phyloP scores from a whole-genome alignment of 192 early-diverging fungal genomes.

The Backusella sp. region DNA sequence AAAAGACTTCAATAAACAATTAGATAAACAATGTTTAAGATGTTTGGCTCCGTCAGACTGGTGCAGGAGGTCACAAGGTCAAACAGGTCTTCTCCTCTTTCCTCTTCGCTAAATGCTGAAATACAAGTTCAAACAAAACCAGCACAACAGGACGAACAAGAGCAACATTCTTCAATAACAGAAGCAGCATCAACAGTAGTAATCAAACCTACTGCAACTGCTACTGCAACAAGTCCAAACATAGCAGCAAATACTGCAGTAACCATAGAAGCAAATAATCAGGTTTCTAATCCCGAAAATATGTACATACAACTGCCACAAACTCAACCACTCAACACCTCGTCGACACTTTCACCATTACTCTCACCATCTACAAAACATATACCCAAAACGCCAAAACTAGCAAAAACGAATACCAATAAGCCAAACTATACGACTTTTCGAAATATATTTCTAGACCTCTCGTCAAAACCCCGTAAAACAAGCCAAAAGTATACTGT shows the following conservation, averaged over 20 bases:
- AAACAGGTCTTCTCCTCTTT: neutral
- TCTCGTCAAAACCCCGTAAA: conserved; percentile 7
- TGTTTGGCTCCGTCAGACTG: conserved; percentile 36
- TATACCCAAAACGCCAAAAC: neutral
- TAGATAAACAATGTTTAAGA: conserved; percentile 19
- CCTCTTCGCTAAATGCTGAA: neutral
- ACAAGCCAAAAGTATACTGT: conserved; percentile 12
- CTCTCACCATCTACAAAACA: neutral
- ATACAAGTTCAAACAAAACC: neutral
- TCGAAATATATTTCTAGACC: conserved; percentile 4
- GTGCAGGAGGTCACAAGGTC: conserved; percentile 39
- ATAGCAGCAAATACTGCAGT: neutral
- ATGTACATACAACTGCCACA: conserved; percentile 3
- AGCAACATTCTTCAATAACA: no score
- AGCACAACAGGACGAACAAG: neutral
- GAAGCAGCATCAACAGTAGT: neutral
- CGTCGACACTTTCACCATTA: neutral
- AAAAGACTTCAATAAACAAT: conserved; percentile 1
- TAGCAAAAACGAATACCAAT: neutral
- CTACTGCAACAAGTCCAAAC: neutral
- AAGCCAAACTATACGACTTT: neutral
- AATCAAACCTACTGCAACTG: neutral
- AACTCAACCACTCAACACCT: neutral
- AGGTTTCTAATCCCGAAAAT: neutral
- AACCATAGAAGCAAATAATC: neutral